A percentile compares a stretch with the other conserved stretches of the same genome.
Evolutionary conservation across 1,284 basidiomycete species (phyloP).

Genomic region (Ceratobasidium sp.): DNA sequence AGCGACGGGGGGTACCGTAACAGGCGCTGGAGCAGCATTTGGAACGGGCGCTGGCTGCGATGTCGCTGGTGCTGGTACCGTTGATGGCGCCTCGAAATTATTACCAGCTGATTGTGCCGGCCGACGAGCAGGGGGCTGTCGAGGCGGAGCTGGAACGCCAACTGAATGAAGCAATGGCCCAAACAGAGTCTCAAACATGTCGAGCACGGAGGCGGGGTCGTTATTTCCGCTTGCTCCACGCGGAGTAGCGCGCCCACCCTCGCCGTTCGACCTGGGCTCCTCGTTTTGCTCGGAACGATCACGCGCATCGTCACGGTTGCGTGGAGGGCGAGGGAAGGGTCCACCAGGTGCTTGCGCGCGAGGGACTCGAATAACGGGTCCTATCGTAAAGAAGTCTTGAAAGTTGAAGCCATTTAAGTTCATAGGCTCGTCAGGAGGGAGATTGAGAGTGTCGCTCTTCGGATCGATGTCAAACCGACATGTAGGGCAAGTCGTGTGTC

Average conservation of each 20-base stretch:
- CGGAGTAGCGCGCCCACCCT: not conserved
- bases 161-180: constrained; percentile 22
- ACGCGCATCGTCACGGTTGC: not conserved
- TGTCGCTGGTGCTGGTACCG: not conserved
- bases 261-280: not conserved
- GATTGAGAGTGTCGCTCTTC: constrained; percentile 61
- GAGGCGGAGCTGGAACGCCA: not conserved
- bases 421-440: constrained; percentile 26
- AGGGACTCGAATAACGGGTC: constrained; percentile 31
- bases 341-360: constrained; percentile 20
- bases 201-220: constrained; percentile 18
- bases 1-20: not conserved
- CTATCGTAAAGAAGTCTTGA: constrained; percentile 32
- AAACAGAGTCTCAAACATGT: constrained; percentile 30
- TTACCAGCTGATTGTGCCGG: constrained; percentile 1
- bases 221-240: not conserved
- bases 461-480: constrained; percentile 85
- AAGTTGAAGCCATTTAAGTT: constrained; percentile 30
- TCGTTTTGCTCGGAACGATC: not conserved
- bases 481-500: constrained; percentile 81
- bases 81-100: not conserved
- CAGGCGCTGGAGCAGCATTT: constrained; percentile 1
- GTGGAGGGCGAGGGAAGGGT: not conserved
- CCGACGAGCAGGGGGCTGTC: not conserved
- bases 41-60: not conserved